Evolutionary conservation across 176 grass and related monocot species (phyloP).

Genomic region (Musa beccarii): DNA sequence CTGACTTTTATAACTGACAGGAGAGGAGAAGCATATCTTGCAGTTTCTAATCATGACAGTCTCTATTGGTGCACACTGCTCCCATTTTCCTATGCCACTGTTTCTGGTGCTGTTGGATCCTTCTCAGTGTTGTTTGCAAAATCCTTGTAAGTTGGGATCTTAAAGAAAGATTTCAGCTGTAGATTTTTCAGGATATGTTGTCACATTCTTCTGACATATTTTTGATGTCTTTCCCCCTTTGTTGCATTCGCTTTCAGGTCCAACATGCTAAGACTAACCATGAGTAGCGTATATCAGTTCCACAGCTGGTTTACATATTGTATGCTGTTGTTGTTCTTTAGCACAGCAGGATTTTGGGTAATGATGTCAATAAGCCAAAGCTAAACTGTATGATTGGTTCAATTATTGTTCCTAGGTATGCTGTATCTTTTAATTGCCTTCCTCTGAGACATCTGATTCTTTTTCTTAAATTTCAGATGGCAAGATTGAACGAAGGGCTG

Average conservation of each 20-base stretch:
- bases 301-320: constrained; percentile 96
- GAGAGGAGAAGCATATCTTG: constrained; percentile 61
- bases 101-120: constrained; percentile 92
- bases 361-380: constrained; percentile 11
- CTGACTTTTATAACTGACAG: constrained; percentile 37
- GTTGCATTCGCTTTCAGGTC: constrained; percentile 41
- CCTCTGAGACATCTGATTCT: constrained; percentile 14
- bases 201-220: constrained; percentile 3
- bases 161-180: constrained; percentile 13
- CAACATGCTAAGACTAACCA: constrained; percentile 87
- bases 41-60: constrained; percentile 44
- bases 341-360: constrained; percentile 99
- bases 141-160: constrained; percentile 59
- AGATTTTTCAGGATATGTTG: not conserved
- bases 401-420: too few species aligned
- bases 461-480: constrained; percentile 57
- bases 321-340: constrained; percentile 76
- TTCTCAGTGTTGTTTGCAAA: constrained; percentile 98
- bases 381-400: not conserved
- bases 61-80: constrained; percentile 69
- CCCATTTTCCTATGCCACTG: constrained; percentile 92
- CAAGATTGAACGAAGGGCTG: constrained; percentile 89
- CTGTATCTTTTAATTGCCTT: not conserved
- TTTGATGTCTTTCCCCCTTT: constrained; percentile 5
- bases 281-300: constrained; percentile 78